These are phyloP conservation scores for Danielozyma ontarioensis DNA, from an alignment of 805 yeast species.

Conservation along the genomic window DNA sequence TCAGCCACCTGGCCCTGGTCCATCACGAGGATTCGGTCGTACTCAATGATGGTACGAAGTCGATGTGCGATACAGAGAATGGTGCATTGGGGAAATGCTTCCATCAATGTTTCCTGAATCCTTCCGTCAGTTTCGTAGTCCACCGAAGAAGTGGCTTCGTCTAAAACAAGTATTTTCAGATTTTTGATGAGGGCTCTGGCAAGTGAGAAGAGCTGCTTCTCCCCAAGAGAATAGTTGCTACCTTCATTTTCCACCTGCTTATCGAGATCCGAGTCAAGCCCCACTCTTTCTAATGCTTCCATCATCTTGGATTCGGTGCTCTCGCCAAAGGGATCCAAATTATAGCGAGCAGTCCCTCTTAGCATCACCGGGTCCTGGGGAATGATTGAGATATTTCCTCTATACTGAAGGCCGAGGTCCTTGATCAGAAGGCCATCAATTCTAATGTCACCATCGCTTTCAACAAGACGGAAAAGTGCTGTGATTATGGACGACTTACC, in stretches of 20 bases:
- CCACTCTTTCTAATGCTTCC: constrained; percentile 10
- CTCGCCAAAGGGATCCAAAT: constrained; percentile 13
- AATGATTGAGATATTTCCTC: constrained; percentile 12
- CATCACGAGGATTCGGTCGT: constrained; percentile 55
- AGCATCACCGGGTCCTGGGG: constrained; percentile 17
- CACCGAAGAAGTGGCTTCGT: constrained; percentile 76
- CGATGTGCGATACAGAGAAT: constrained; percentile 72
- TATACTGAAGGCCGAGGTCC: constrained; percentile 7
- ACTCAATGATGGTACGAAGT: constrained; percentile 52
- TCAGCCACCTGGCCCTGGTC: constrained; percentile 54
- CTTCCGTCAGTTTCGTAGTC: constrained; percentile 68
- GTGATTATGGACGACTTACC: constrained; percentile 15
- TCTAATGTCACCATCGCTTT: constrained; percentile 8
- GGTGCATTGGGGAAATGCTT: constrained; percentile 58
- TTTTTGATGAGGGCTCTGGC: constrained; percentile 67
- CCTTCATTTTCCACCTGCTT: constrained; percentile 64
- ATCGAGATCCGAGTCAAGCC: constrained; percentile 59
- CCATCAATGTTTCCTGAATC: constrained; percentile 54
- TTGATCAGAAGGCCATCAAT: constrained; percentile 13
- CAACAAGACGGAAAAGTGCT: constrained; percentile 11
- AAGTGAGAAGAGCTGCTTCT: constrained; percentile 62
- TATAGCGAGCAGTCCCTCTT: constrained; percentile 10
- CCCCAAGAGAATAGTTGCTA: constrained; percentile 64
- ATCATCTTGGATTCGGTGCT: constrained; percentile 9
- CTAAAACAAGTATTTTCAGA: constrained; percentile 57